Evolutionary conservation across 2,329 filamentous ascomycete species (phyloP), one percentile per base, ranked within the genome.

Genomic region (Talaromyces amestolkiae): DNA sequence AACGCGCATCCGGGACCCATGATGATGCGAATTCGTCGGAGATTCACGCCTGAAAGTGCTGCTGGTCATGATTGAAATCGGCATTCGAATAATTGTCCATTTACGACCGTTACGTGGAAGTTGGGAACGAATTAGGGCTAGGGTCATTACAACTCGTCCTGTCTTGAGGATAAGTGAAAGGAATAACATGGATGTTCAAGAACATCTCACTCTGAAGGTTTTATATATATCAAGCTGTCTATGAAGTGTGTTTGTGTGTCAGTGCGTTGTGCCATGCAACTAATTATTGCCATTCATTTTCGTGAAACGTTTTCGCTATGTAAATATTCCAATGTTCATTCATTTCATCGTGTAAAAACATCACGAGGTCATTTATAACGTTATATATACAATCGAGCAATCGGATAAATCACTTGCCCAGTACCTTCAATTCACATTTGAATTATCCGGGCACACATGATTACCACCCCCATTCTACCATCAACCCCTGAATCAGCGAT

Each of bases 401-500:
- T 1, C 45, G 17, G 22, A n/a, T 8, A 49, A 49, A n/a, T 49
- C n/a, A 5, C 45, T 13, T 7, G 22, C 45, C 45, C 45, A 17
- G 22, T 22, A 8, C n/a, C 45, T 49, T 49, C 45, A 19, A 49
- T 17, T 1, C 22, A 19, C 45, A 22, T 49, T 49, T 49, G 45
- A 24, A 19, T 49, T 19, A 11, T 49, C n/a, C 45, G 17, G 35
- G 13, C 35, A 37, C 3, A 37, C 24, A 22, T 8, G 9, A 56
- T 35, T 33, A 56, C 53, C 53, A 68, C 41, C 69, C 66, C 77
- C 77, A 82, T 5, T 71, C 67, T 65, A 82, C 77, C 53, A 56
- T 56, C 53, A 56, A 56, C n/a, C 53, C 53, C n/a, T 56, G 53
- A 31, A 56, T 56, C 22, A 56, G 27, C 56, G 63, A 73, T 71